Base-by-base conservation (phyloP, 352 stramenopile genomes). In the Lagenidium sp. region DNA sequence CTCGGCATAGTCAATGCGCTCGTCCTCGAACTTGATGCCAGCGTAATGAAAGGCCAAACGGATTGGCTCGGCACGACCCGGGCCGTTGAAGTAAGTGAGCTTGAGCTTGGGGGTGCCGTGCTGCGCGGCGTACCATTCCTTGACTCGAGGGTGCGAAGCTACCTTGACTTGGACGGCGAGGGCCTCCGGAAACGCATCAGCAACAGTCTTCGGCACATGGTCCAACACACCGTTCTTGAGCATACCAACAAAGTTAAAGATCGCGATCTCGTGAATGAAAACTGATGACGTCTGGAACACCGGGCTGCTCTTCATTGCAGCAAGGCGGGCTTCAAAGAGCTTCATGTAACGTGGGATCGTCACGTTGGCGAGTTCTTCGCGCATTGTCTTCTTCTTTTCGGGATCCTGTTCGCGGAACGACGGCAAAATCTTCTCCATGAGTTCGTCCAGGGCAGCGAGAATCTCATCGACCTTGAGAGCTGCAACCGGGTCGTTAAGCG, bases 71-170 rank as follows among this genome's bases (percentile, higher is more conserved):
- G 54, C 79, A 25, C 66, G 68, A 0, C 64, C 76, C 3, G 57
- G 44, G 24, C 44, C 32, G 1, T 23, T 10, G 31, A 89, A 82
- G 58, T 92, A 89, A 13, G 62, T 83, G n/a, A 91, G 58, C 54
- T 81, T 81, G 49, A 86, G 22, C 31, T 39, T 59, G 5, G 44
- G 49, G 2, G 25, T 37, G 21, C 32, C 37, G 38, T 53, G 44
- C 18, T 40, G 56, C 18, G 43, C 41, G 19, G 51, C 51, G 32
- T 69, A 66, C 55, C 55, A 69, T 40, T 63, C 52, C 28, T 58
- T 60, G 23, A 66, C 56, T 41, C 57, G 60, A 4, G 56, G 51
- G 37, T 69, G 60, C 22, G 43, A 29, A 5, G 41, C 30, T 18
- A 69, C 50, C 36, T 57, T 55, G 36, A 44, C 49, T 10, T 47